Percentiles rank a stretch among this genome's conserved stretches.
These are phyloP conservation scores for Globisporangium spiculum DNA, from an alignment of 352 stramenopile species.

Conservation along the genomic window DNA sequence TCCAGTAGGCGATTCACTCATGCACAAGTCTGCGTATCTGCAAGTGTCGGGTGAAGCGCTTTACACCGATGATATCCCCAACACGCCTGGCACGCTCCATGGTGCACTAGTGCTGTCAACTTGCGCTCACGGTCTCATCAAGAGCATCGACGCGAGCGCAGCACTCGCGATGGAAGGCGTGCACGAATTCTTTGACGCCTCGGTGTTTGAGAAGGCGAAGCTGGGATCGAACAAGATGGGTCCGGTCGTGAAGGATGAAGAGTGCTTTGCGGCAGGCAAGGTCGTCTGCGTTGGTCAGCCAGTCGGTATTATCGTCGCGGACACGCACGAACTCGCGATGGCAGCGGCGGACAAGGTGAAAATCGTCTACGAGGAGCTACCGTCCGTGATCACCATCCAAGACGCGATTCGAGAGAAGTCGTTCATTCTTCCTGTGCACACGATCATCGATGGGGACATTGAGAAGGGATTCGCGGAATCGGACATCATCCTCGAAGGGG, in stretches of 20 bases:
- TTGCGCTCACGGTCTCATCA: constrained; percentile 74
- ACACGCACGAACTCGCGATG: constrained; percentile 76
- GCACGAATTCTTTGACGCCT: constrained; percentile 80
- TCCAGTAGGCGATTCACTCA: constrained; percentile 88
- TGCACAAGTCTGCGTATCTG: constrained; percentile 91
- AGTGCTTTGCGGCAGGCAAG: constrained; percentile 75
- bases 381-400: constrained; percentile 92
- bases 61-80: constrained; percentile 95
- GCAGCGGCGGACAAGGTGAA: constrained; percentile 78
- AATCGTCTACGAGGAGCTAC: constrained; percentile 88
- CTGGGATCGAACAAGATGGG: constrained; percentile 82
- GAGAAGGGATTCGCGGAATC: constrained; percentile 61
- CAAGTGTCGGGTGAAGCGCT: constrained; percentile 94
- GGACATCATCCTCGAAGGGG: constrained; percentile 82
- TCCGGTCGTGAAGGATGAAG: constrained; percentile 82
- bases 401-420: constrained; percentile 92
- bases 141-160: constrained; percentile 80
- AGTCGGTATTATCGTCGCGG: constrained; percentile 79
- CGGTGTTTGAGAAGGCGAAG: constrained; percentile 54
- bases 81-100: constrained; percentile 85
- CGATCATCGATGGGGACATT: constrained; percentile 84
- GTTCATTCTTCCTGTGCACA: constrained; percentile 85
- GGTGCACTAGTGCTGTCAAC: constrained; percentile 91
- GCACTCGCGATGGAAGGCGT: constrained; percentile 89
- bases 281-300: constrained; percentile 80